A percentile compares a stretch with the other conserved stretches of the same genome.
phyloP scores from a whole-genome alignment of 805 yeast species.

The Candida vartiovaarae region DNA sequence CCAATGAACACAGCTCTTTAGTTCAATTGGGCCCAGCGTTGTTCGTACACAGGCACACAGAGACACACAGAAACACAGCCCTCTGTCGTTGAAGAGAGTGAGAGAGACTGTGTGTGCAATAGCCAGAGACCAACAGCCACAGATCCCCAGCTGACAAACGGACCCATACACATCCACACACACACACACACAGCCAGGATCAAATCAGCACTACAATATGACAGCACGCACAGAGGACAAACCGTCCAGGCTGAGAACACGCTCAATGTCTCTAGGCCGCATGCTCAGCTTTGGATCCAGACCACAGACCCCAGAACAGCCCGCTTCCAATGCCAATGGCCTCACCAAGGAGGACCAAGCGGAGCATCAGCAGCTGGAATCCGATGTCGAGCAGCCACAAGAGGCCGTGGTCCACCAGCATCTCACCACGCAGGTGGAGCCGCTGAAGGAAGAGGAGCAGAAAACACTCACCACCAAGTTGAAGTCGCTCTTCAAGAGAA shows the following conservation, averaged over 20 bases:
- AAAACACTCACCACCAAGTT: conserved; percentile 15
- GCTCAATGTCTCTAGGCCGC: conserved; percentile 36
- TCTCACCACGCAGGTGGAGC: conserved; percentile 7
- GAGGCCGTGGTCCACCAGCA: conserved; percentile 11
- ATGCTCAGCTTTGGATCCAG: conserved; percentile 31
- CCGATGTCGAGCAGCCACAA: conserved; percentile 3
- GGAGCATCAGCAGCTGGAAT: no score
- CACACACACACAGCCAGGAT: neutral
- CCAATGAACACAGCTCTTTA: no score
- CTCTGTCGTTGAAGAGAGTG: no score
- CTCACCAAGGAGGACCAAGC: neutral
- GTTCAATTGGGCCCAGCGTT: no score
- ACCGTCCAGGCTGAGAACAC: conserved; percentile 26
- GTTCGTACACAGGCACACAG: no score
- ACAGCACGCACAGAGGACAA: neutral
- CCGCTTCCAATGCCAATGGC: neutral
- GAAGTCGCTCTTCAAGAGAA: conserved; percentile 18
- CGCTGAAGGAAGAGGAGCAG: conserved; percentile 7
- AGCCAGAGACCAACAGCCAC: no score
- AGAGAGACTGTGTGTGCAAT: no score
- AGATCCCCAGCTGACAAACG: neutral
- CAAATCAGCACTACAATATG: neutral
- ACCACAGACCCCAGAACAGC: conserved; percentile 6
- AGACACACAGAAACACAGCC: no score
- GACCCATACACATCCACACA: neutral